Evolutionary conservation across 768 basidiomycete genomes (phyloP).

Genomic region (Mycena vulgaris): DNA sequence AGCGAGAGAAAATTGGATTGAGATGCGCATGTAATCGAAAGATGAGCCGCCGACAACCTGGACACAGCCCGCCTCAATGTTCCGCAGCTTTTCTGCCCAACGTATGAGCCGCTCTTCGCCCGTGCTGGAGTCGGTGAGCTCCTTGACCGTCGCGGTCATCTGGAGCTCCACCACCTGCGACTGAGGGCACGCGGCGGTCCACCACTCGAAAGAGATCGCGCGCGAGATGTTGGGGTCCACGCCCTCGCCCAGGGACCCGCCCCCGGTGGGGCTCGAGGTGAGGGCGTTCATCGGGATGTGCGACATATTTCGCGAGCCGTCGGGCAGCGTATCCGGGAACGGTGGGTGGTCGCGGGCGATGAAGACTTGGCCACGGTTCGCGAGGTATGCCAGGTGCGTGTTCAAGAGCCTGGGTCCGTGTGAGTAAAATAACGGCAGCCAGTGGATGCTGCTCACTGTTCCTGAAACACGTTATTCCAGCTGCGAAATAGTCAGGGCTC

Average conservation of each 20-base stretch:
- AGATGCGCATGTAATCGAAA: slow-evolving; percentile 26
- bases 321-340: slow-evolving; percentile 24
- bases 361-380: slow-evolving; percentile 35
- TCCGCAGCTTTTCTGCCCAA: slow-evolving; percentile 28
- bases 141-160: neutral
- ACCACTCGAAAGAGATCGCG: slow-evolving; percentile 24
- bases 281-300: slow-evolving; percentile 37
- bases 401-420: slow-evolving; percentile 33
- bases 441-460: slow-evolving; percentile 4
- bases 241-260: slow-evolving; percentile 17
- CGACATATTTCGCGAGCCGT: slow-evolving; percentile 17
- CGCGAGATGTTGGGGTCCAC: slow-evolving; percentile 4
- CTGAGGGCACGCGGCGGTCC: slow-evolving; percentile 18
- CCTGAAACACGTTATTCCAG: slow-evolving; percentile 36
- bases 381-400: slow-evolving; percentile 33
- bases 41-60: slow-evolving; percentile 22
- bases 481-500: too few species aligned
- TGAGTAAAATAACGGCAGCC: too few species aligned
- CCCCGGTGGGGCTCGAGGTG: slow-evolving; percentile 32
- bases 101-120: slow-evolving; percentile 22
- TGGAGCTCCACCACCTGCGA: slow-evolving; percentile 14
- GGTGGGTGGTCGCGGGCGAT: slow-evolving; percentile 28
- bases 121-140: slow-evolving; percentile 5
- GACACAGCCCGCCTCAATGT: slow-evolving; percentile 25
- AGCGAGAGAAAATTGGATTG: neutral